phyloP scores from a whole-genome alignment of 2,329 filamentous ascomycete genomes.

The Ascochyta viciae-villosae region DNA sequence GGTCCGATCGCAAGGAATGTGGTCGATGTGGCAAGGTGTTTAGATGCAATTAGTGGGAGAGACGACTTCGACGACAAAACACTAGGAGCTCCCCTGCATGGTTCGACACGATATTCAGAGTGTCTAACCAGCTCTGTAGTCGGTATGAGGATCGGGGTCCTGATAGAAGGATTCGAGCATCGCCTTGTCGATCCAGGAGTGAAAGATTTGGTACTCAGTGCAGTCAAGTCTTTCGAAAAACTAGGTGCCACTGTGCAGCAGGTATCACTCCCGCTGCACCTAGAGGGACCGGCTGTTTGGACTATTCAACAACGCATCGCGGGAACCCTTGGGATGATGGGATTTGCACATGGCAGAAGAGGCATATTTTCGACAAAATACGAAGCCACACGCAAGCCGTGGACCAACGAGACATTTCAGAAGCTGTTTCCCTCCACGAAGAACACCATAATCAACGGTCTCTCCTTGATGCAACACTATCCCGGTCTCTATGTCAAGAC shows the following conservation, averaged over 20 bases:
- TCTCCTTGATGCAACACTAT: conserved; percentile 48
- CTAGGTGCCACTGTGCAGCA: conserved; percentile 57
- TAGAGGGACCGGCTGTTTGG: conserved; percentile 50
- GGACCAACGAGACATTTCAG: conserved; percentile 46
- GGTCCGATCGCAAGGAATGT: conserved; percentile 42
- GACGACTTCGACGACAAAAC: conserved; percentile 43
- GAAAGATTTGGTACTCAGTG: conserved; percentile 51
- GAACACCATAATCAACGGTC: conserved; percentile 55
- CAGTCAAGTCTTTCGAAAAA: conserved; percentile 27
- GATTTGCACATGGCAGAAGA: conserved; percentile 53
- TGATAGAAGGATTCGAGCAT: conserved; percentile 37
- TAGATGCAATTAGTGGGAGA: conserved; percentile 41
- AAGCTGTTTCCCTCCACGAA: conserved; percentile 57
- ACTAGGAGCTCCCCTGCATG: conserved; percentile 34
- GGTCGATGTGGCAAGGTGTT: conserved; percentile 30
- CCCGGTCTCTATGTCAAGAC: conserved; percentile 52
- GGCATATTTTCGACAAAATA: conserved; percentile 48
- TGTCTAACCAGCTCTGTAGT: conserved; percentile 22
- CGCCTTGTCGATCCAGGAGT: conserved; percentile 50
- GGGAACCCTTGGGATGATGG: conserved; percentile 3
- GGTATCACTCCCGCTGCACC: conserved; percentile 39
- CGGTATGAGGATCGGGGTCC: conserved; percentile 36
- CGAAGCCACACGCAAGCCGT: too few species aligned
- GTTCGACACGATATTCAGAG: conserved; percentile 29
- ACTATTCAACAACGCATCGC: conserved; percentile 40